phyloP scores from a whole-genome alignment of 1,139 yeast genomes.

The Arxiozyma bovina region DNA sequence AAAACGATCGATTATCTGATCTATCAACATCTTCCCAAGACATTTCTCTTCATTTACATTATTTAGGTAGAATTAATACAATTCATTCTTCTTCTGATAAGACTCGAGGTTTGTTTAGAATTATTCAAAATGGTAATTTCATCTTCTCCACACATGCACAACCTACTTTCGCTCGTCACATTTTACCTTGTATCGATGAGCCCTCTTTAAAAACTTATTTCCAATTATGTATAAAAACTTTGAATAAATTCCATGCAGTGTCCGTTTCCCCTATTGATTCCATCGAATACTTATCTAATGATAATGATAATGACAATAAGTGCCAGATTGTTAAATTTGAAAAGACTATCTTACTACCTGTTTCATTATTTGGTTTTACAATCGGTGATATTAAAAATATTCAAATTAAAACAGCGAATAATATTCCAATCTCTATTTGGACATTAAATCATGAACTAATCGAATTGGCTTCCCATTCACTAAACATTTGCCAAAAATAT shows the following conservation, averaged over 20 bases:
- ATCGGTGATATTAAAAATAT: conserved; percentile 55
- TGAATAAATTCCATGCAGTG: conserved; percentile 40
- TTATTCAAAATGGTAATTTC: conserved; percentile 46
- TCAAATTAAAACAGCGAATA: conserved; percentile 29
- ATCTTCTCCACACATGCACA: conserved; percentile 63
- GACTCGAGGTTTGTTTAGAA: conserved; percentile 61
- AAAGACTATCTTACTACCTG: conserved; percentile 48
- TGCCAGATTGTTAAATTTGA: conserved; percentile 32
- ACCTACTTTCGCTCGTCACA: conserved; percentile 51
- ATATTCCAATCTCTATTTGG: conserved; percentile 43
- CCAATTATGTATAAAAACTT: conserved; percentile 40
- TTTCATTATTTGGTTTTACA: conserved; percentile 57
- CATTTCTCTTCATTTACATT: conserved; percentile 24
- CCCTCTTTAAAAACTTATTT: conserved; percentile 45
- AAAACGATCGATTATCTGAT: not conserved
- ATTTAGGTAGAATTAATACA: conserved; percentile 49
- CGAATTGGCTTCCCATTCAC: conserved; percentile 38
- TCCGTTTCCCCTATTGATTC: conserved; percentile 36
- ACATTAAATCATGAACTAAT: conserved; percentile 29
- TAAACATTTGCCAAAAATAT: conserved; percentile 39
- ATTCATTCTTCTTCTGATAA: conserved; percentile 47
- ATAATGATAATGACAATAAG: conserved; percentile 31
- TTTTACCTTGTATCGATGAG: conserved; percentile 64
- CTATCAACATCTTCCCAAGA: not conserved
- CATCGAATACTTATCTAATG: conserved; percentile 18